Base-by-base conservation (phyloP, 2,329 filamentous ascomycete species). In the Talaromyces sp. region DNA sequence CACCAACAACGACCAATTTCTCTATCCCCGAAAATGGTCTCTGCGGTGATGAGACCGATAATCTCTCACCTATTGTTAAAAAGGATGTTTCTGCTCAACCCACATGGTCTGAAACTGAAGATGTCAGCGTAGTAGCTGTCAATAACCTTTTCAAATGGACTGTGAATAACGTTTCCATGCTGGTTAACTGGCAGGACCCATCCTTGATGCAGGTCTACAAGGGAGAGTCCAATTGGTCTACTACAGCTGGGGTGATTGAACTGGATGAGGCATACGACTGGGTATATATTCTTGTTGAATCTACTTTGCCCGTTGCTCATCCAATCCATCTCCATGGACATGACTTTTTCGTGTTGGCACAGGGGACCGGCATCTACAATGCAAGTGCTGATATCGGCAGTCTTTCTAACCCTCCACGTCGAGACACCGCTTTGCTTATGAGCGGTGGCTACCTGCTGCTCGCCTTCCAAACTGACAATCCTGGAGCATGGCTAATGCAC, bases 301-400 rank as follows among this genome's bases (percentile, higher is more conserved):
- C 67, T 1, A 58, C 62, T 4, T 46, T 67, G 11, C 24, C 64
- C 0, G 63, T 69, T 1, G 52, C 66, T 9, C 83, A 90, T 65
- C 86, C 88, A 0, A 86, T 90, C 73, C 87, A 90, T 72, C 71
- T 89, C 1, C 87, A 91, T 75, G 87, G 87, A 13, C 84, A 88
- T 72, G 88, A 91, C 75, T 88, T 90, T 78, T 87, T 85, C 68
- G 75, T 91, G 54, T 79, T 91, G 0, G 77, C 83, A 41, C 81
- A 82, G 73, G 75, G 82, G 64, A 64, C 75, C 66, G 65, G 75
- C 13, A 43, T 66, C 35, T 65, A 73, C 68, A 11, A 21, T 50
- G 4, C 43, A 14, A 35, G 13, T 14, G 7, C 43, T 32, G 27
- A 27, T 21, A 32, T 29, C 13, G 32, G n/a, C 10, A 50, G 55